These are phyloP conservation scores for Yamagishiella unicocca DNA, from an alignment of 139 green algal genomes.

Conservation along the genomic window DNA sequence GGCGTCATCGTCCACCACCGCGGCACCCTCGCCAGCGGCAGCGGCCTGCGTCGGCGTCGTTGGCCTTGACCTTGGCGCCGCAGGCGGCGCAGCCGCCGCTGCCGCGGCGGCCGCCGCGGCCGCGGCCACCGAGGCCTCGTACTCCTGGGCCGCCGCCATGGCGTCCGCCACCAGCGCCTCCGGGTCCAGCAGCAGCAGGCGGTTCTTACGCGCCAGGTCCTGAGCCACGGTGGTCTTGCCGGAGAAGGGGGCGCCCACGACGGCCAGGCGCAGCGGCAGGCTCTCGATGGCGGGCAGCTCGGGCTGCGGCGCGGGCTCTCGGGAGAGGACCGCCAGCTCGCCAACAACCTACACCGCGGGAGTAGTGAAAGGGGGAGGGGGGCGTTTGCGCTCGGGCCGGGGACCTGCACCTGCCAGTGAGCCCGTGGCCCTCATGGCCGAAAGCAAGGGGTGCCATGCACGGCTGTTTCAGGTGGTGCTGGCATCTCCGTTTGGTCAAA, in stretches of 20 bases:
- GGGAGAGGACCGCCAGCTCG: slow-evolving; percentile 39
- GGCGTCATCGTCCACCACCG: neutral
- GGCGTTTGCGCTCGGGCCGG: too few species aligned
- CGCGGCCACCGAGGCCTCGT: neutral
- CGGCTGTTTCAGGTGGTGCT: too few species aligned
- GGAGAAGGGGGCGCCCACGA: slow-evolving; percentile 74
- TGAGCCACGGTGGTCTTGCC: slow-evolving; percentile 76
- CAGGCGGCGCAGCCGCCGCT: neutral
- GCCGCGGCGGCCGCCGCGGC: neutral
- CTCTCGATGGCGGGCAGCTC: slow-evolving; percentile 54
- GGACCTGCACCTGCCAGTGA: too few species aligned
- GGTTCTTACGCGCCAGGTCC: slow-evolving; percentile 58
- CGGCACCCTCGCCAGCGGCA: neutral
- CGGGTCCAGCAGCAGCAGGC: slow-evolving; percentile 61
- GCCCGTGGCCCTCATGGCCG: too few species aligned
- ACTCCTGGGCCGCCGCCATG: slow-evolving; percentile 53
- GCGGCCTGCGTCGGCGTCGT: too few species aligned
- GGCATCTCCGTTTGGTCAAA: too few species aligned
- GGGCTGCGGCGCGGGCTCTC: slow-evolving; percentile 21
- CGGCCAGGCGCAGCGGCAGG: slow-evolving; percentile 66
- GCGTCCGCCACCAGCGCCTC: slow-evolving; percentile 61
- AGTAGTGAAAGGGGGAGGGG: too few species aligned
- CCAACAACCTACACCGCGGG: slow-evolving; percentile 42
- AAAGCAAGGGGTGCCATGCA: too few species aligned
- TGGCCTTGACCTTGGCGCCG: too few species aligned